A percentile compares a stretch with the other conserved stretches of the same genome.
phyloP scores from a whole-genome alignment of 306 rosid genomes.

The Lathyrus aphaca region DNA sequence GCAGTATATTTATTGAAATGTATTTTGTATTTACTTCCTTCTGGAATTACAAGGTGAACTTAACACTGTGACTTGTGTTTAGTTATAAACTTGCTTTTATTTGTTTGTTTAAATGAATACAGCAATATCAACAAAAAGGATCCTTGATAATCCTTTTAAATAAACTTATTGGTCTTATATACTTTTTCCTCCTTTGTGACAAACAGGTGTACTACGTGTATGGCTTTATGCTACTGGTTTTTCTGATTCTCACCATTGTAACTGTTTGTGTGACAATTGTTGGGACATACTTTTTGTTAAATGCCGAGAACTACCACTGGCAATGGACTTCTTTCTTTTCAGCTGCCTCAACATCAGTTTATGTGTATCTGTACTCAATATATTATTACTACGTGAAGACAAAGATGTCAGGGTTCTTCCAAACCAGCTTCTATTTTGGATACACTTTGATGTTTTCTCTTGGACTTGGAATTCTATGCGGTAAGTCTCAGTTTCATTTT shows the following conservation, averaged over 20 bases:
- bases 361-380: conserved; percentile 90
- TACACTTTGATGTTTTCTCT: conserved; percentile 98
- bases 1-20: conserved; percentile 99
- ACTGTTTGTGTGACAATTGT: conserved; percentile 99
- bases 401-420: conserved; percentile 99
- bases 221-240: conserved; percentile 97
- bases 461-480: conserved; percentile 95
- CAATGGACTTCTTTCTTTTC: conserved; percentile 99
- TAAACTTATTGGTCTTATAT: conserved; percentile 33
- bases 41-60: conserved; percentile 86
- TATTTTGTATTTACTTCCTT: conserved; percentile 98
- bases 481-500: conserved; percentile 54
- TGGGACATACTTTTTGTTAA: conserved; percentile 93
- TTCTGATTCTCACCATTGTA: conserved; percentile 84
- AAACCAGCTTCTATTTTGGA: conserved; percentile 98
- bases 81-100: not conserved
- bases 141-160: conserved; percentile 31
- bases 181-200: conserved; percentile 42
- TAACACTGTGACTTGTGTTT: conserved; percentile 14
- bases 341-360: conserved; percentile 95
- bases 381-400: conserved; percentile 96
- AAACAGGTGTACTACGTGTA: conserved; percentile 97
- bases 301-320: conserved; percentile 99
- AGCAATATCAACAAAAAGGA: conserved; percentile 36
- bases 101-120: conserved; percentile 21